A percentile compares a stretch with the other conserved stretches of the same genome.
These are phyloP conservation scores for Podospora pseudopauciseta DNA, from an alignment of 495 filamentous ascomycete species.

Conservation along the genomic window DNA sequence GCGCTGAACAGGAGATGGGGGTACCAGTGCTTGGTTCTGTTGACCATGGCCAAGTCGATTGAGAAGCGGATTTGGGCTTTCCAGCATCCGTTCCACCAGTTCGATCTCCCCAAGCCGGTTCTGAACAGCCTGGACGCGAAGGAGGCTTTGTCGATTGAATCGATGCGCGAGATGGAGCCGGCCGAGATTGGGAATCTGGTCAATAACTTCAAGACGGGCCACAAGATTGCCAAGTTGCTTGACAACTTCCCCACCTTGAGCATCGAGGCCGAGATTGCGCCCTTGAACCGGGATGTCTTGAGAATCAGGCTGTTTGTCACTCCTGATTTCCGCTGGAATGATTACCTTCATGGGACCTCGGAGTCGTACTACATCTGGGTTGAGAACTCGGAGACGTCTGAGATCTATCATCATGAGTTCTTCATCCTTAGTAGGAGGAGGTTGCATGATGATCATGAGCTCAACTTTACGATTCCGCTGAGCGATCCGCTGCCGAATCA, in stretches of 20 bases:
- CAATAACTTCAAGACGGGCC: slow-evolving; percentile 83
- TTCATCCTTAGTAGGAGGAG: slow-evolving; percentile 89
- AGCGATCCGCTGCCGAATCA: slow-evolving; percentile 89
- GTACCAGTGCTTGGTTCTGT: slow-evolving; percentile 81
- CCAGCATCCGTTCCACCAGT: slow-evolving; percentile 92
- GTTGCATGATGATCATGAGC: slow-evolving; percentile 87
- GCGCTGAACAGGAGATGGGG: slow-evolving; percentile 93
- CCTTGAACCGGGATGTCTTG: slow-evolving; percentile 89
- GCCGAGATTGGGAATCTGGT: slow-evolving; percentile 89
- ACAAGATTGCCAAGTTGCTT: slow-evolving; percentile 71
- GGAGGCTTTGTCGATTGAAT: slow-evolving; percentile 69
- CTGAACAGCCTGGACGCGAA: slow-evolving; percentile 78
- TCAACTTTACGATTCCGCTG: slow-evolving; percentile 95
- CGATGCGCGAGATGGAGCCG: slow-evolving; percentile 84
- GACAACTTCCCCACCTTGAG: slow-evolving; percentile 89
- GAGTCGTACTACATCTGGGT: slow-evolving; percentile 99
- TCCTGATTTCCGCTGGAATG: slow-evolving; percentile 93
- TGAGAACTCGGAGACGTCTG: slow-evolving; percentile 94
- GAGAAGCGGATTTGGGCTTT: slow-evolving; percentile 93
- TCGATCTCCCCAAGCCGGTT: slow-evolving; percentile 81
- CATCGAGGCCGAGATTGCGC: slow-evolving; percentile 90
- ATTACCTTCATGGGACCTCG: slow-evolving; percentile 87
- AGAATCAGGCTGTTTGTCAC: slow-evolving; percentile 79
- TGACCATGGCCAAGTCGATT: slow-evolving; percentile 91
- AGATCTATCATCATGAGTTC: slow-evolving; percentile 97